Percentiles rank a stretch among this genome's conserved stretches.
Conservation (phyloP, 1,139 yeast species). For the Yamadazyma diddensiae region DNA sequence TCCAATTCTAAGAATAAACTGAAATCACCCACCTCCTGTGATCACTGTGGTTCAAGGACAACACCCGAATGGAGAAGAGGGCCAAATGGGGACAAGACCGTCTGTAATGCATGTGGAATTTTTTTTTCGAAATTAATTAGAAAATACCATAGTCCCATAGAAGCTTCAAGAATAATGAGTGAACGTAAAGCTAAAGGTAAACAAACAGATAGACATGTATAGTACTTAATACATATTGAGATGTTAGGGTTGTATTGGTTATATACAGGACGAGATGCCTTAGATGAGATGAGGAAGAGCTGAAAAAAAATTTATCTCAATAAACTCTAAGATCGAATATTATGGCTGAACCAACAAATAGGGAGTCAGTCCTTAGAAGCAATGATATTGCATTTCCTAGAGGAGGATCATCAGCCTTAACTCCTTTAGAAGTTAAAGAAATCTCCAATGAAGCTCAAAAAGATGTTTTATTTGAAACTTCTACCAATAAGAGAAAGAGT, state of each 20-base stretch:
- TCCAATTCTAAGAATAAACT: slow-evolving; percentile 1
- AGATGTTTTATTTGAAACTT: slow-evolving; percentile 72
- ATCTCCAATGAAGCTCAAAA: slow-evolving; percentile 89
- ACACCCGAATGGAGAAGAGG: slow-evolving; percentile 51
- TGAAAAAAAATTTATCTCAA: slow-evolving; percentile 6
- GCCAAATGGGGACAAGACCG: slow-evolving; percentile 40
- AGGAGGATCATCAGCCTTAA: slow-evolving; percentile 85
- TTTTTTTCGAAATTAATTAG: slow-evolving; percentile 34
- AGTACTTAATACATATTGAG: slow-evolving; percentile 1
- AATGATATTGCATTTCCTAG: slow-evolving; percentile 86
- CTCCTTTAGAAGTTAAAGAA: slow-evolving; percentile 89
- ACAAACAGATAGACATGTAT: slow-evolving; percentile 13
- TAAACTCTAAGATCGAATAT: neutral
- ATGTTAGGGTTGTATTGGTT: neutral
- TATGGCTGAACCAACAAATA: slow-evolving; percentile 9
- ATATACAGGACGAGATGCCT: slow-evolving; percentile 5
- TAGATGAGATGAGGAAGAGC: slow-evolving; percentile 8
- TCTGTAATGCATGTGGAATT: slow-evolving; percentile 48
- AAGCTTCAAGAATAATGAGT: slow-evolving; percentile 26
- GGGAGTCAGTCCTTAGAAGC: slow-evolving; percentile 24
- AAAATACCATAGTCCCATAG: slow-evolving; percentile 21
- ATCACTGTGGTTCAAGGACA: slow-evolving; percentile 27
- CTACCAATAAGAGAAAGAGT: slow-evolving; percentile 28
- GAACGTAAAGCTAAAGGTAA: slow-evolving; percentile 21
- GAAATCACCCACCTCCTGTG: slow-evolving; percentile 14